Conservation (phyloP, 164 flowering plant species). For the Cinnamomum micranthum region DNA sequence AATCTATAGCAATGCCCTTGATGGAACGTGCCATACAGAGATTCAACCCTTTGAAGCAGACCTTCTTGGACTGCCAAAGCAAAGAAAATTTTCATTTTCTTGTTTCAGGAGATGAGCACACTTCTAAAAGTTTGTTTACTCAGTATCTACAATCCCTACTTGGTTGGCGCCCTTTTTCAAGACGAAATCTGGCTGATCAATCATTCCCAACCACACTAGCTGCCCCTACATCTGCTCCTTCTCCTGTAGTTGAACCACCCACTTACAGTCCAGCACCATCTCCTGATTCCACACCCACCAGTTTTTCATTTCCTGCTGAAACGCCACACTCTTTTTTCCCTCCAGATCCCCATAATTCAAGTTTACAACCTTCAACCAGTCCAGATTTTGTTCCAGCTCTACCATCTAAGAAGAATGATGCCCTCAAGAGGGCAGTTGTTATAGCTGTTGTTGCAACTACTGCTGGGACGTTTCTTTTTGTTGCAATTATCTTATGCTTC, state of each 20-base stretch:
- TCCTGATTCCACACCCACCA: conserved; percentile 22
- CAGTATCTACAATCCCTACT: conserved; percentile 30
- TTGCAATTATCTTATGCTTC: conserved; percentile 48
- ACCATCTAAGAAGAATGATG: conserved; percentile 12
- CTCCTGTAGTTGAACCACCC: conserved; percentile 24
- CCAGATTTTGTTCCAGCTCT: conserved; percentile 20
- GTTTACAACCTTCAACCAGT: conserved; percentile 19
- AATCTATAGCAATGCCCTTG: conserved; percentile 11
- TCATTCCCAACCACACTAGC: conserved; percentile 22
- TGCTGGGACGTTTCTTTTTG: conserved; percentile 48
- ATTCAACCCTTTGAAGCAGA: conserved; percentile 32
- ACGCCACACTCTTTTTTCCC: conserved; percentile 29
- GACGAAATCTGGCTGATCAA: conserved; percentile 29
- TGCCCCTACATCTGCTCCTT: conserved; percentile 17
- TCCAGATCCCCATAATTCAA: conserved; percentile 13
- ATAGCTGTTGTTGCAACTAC: conserved; percentile 73
- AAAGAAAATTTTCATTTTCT: conserved; percentile 25
- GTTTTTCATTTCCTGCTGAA: conserved; percentile 8
- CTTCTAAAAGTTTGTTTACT: conserved; percentile 32
- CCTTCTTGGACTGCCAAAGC: conserved; percentile 49
- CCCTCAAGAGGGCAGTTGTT: conserved; percentile 30
- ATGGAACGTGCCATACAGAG: conserved; percentile 30
- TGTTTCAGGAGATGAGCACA: conserved; percentile 34
- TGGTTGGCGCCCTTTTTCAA: conserved; percentile 24
- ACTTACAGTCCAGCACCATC: conserved; percentile 16